These are phyloP conservation scores for Termitomyces sp. DNA, from an alignment of 768 basidiomycete species.

Conservation along the genomic window DNA sequence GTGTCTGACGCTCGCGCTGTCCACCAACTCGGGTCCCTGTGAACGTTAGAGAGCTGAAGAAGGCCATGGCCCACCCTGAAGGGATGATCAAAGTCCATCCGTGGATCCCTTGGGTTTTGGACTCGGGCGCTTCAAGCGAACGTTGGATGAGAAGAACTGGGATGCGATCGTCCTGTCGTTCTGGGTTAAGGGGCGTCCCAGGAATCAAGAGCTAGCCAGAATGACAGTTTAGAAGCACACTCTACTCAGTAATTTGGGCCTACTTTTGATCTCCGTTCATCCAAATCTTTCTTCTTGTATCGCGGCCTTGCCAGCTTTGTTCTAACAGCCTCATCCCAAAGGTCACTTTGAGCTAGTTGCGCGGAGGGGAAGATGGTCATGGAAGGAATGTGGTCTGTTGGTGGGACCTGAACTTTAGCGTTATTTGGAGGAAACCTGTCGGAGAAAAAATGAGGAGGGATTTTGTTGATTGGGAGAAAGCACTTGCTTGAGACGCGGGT, in stretches of 20 bases:
- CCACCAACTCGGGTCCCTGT: constrained; percentile 86
- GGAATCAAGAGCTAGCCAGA: constrained; percentile 65
- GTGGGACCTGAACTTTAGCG: constrained; percentile 38
- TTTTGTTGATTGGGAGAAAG: neutral
- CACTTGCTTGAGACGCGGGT: constrained; percentile 81
- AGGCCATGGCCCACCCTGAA: constrained; percentile 87
- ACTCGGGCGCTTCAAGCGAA: constrained; percentile 45
- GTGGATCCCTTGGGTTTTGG: constrained; percentile 49
- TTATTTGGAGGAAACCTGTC: constrained; percentile 83
- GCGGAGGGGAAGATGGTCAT: constrained; percentile 51
- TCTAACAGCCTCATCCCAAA: constrained; percentile 69
- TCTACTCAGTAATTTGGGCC: constrained; percentile 1
- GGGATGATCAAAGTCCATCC: constrained; percentile 91
- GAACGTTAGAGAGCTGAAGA: constrained; percentile 76
- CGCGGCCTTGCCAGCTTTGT: constrained; percentile 52
- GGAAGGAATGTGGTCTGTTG: constrained; percentile 20
- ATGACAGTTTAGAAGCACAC: neutral
- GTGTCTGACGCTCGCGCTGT: constrained; percentile 76
- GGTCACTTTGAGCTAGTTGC: constrained; percentile 56
- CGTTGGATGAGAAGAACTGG: constrained; percentile 83
- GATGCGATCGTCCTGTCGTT: constrained; percentile 76
- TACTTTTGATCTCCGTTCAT: constrained; percentile 77
- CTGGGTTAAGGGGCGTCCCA: constrained; percentile 64
- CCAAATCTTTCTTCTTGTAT: constrained; percentile 82
- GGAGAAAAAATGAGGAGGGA: neutral